Evolutionary conservation across 1,284 basidiomycete genomes (phyloP).

Genomic region (Anthracocystis panici-leucophaei): DNA sequence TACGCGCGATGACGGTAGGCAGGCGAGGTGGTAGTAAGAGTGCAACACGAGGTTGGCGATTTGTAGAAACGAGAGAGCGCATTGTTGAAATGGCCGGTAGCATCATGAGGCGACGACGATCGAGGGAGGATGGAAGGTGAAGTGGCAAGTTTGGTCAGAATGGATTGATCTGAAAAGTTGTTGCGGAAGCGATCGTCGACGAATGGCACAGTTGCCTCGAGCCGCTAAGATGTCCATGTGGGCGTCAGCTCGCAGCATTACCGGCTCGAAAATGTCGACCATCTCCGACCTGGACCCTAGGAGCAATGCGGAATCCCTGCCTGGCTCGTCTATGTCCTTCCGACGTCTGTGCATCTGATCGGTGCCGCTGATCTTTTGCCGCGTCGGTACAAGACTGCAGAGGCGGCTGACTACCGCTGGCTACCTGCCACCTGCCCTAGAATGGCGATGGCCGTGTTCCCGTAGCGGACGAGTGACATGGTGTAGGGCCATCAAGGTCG

Average conservation of each 20-base stretch:
- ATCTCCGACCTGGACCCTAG: not conserved
- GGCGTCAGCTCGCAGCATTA: no score
- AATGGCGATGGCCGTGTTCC: not conserved
- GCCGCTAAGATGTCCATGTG: not conserved
- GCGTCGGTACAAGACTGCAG: not conserved
- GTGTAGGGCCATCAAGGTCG: not conserved
- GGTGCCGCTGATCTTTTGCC: not conserved
- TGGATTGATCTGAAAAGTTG: constrained; percentile 17
- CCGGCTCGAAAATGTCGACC: not conserved
- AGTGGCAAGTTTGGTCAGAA: constrained; percentile 42
- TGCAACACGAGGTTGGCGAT: constrained; percentile 4
- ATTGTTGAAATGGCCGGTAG: not conserved
- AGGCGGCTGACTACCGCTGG: not conserved
- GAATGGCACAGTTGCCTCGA: not conserved
- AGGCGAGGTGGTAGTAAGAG: constrained; percentile 6
- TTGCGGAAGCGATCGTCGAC: not conserved
- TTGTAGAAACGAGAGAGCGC: not conserved
- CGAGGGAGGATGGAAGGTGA: constrained; percentile 21
- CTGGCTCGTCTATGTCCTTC: not conserved
- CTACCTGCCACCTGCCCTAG: not conserved
- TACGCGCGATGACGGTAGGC: not conserved
- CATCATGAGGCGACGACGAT: constrained; percentile 6
- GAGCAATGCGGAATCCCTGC: constrained; percentile 8
- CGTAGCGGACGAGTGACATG: not conserved
- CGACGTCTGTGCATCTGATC: not conserved